Percentiles rank a stretch among this genome's conserved stretches.
Evolutionary conservation across 1,284 basidiomycete species (phyloP).

Genomic region (Papiliotrema laurentii): DNA sequence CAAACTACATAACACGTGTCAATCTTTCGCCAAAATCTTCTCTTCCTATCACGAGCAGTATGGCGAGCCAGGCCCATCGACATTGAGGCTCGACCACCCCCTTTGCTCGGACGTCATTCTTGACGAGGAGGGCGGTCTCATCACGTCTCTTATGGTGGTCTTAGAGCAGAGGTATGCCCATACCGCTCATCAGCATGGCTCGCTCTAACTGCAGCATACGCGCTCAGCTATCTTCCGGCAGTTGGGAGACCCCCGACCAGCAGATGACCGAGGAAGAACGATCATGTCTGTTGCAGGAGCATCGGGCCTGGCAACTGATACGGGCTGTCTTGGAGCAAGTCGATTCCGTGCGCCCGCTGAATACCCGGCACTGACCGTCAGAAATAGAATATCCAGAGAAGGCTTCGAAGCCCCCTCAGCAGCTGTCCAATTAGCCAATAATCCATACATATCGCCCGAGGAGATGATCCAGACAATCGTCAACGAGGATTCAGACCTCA

Average conservation of each 20-base stretch:
- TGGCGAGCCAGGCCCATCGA: slow-evolving; percentile 37
- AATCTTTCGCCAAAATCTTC: slow-evolving; percentile 34
- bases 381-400: slow-evolving; percentile 30
- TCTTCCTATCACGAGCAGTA: slow-evolving; percentile 38
- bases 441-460: slow-evolving; percentile 40
- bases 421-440: slow-evolving; percentile 19
- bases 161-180: slow-evolving; percentile 31
- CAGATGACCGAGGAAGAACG: slow-evolving; percentile 29
- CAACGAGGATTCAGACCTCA: slow-evolving; percentile 37
- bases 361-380: slow-evolving; percentile 7
- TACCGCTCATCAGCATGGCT: not conserved
- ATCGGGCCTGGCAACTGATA: slow-evolving; percentile 43
- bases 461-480: slow-evolving; percentile 40
- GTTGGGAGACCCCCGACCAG: slow-evolving; percentile 22
- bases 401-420: slow-evolving; percentile 28
- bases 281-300: slow-evolving; percentile 36
- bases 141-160: slow-evolving; percentile 27
- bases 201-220: slow-evolving; percentile 13
- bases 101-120: slow-evolving; percentile 35
- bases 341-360: not conserved
- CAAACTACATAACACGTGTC: too few species aligned
- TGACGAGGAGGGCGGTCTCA: slow-evolving; percentile 36
- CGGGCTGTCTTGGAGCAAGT: slow-evolving; percentile 39
- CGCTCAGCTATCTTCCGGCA: slow-evolving; percentile 11
- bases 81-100: slow-evolving; percentile 34